Evolutionary conservation across 306 rosid species (phyloP).

Genomic region (Prunus armeniaca): DNA sequence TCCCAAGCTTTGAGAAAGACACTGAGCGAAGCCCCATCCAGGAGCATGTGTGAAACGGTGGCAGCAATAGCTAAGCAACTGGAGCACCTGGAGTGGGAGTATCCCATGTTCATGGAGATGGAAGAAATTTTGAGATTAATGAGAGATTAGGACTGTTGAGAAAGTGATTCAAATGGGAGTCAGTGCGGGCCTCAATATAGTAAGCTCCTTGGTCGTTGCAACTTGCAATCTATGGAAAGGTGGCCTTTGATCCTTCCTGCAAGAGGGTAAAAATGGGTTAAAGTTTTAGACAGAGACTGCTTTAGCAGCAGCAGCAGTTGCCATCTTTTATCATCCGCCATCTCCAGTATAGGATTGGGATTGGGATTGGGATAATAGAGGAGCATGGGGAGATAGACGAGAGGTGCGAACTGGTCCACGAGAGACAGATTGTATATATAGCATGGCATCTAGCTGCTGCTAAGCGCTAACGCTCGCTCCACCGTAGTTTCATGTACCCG

Average conservation of each 20-base stretch:
- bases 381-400: slow-evolving; percentile 20
- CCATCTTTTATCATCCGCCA: not conserved
- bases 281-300: slow-evolving; percentile 25
- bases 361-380: not conserved
- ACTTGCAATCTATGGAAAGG: slow-evolving; percentile 20
- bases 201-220: slow-evolving; percentile 19
- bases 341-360: not conserved
- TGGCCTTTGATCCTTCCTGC: slow-evolving; percentile 22
- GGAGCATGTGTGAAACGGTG: slow-evolving; percentile 10
- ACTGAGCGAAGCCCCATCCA: not conserved
- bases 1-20: slow-evolving; percentile 15
- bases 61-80: not conserved
- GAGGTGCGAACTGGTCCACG: slow-evolving; percentile 32
- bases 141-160: not conserved
- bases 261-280: slow-evolving; percentile 29
- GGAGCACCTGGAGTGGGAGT: not conserved
- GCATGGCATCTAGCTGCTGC: not conserved
- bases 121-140: not conserved
- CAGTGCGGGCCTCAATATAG: not conserved
- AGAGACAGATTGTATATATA: slow-evolving; percentile 23
- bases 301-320: slow-evolving; percentile 2
- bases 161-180: not conserved
- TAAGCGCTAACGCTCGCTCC: not conserved
- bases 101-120: not conserved
- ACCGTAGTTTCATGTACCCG: not conserved